Conservation (phyloP, 1,284 basidiomycete genomes). For the Ustilago nuda region DNA sequence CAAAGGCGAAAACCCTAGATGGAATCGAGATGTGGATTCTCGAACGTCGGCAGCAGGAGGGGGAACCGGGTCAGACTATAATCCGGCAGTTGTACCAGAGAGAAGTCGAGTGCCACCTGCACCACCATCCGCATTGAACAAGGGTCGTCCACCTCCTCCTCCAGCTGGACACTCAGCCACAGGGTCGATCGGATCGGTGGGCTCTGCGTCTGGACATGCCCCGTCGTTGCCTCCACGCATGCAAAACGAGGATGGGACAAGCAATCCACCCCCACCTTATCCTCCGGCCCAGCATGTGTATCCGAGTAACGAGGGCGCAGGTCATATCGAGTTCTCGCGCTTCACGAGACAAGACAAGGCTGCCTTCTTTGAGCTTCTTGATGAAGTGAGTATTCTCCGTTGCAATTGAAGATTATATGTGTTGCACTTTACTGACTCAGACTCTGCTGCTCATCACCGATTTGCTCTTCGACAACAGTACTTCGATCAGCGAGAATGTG, state of each 20-base stretch:
- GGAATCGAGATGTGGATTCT: conserved; percentile 39
- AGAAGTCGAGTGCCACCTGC: conserved; percentile 33
- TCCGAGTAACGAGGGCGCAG: conserved; percentile 21
- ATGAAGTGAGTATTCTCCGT: conserved; percentile 42
- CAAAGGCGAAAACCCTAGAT: conserved; percentile 45
- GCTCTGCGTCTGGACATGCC: conserved; percentile 3
- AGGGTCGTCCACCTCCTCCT: conserved; percentile 38
- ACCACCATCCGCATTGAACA: conserved; percentile 23
- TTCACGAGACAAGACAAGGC: conserved; percentile 59
- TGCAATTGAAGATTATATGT: not conserved
- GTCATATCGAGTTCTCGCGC: conserved; percentile 55
- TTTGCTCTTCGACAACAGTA: conserved; percentile 10
- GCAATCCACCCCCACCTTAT: conserved; percentile 54
- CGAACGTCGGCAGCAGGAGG: conserved; percentile 8
- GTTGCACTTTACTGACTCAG: not conserved
- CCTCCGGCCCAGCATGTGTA: conserved; percentile 28
- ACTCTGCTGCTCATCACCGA: too few relatives aligned
- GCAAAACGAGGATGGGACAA: conserved; percentile 55
- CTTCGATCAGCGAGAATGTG: conserved; percentile 38
- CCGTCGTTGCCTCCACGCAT: conserved; percentile 55
- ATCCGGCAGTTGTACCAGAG: conserved; percentile 37
- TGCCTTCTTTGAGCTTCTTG: conserved; percentile 60
- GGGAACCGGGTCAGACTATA: conserved; percentile 8
- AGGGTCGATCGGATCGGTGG: not conserved
- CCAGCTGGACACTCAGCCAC: conserved; percentile 23